Base-by-base conservation (phyloP, 164 flowering plant genomes). In the Umbellularia californica region DNA sequence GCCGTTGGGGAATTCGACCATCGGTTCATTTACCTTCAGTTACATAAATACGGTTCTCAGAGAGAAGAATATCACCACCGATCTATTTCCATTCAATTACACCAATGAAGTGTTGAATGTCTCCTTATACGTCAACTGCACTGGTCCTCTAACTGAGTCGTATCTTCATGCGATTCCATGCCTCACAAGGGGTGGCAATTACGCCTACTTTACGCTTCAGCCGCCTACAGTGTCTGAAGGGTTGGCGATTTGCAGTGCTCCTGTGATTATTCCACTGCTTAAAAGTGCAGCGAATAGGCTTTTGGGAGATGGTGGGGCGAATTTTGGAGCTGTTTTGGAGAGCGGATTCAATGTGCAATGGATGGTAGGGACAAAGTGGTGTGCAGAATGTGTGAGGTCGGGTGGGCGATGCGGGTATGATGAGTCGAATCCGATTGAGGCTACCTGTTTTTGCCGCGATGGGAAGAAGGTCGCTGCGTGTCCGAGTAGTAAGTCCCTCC, bases 321-420 rank as follows among this genome's bases (percentile, higher is more conserved):
- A 10, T 12, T 69, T 68, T 22, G 73, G 76, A 22, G 78, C 73
- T 11, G 71, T 23, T 25, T 78, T 77, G 5, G 23, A n/a, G 23
- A 27, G 22, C 0, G 82, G 82, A 13, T 80, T 80, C 30, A 58
- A 70, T 19, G 70, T 76, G 50, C 19, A 15, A 71, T 79, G 69
- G 47, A 12, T 3, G 17, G 47, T 58, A 5, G 20, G 24, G 6
- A 24, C 22, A 6, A 5, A 11, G 2, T 11, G 27, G 24, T 80
- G 82, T 27, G 3, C 14, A 7, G 5, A 2, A 2, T 80, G 82
- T 47, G 58, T 1, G 58, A 5, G 7, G 3, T 66, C 77, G 1
- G 65, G 73, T 24, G 82, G 82, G 68, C 30, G 13, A 2, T 80
- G 82, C 30, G 79, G 79, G n/a, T 30, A 0, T 20, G 50, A 14